Evolutionary conservation across 352 stramenopile genomes (phyloP), one percentile per base, ranked within the genome.

Genomic region (Phytophthora capsici): DNA sequence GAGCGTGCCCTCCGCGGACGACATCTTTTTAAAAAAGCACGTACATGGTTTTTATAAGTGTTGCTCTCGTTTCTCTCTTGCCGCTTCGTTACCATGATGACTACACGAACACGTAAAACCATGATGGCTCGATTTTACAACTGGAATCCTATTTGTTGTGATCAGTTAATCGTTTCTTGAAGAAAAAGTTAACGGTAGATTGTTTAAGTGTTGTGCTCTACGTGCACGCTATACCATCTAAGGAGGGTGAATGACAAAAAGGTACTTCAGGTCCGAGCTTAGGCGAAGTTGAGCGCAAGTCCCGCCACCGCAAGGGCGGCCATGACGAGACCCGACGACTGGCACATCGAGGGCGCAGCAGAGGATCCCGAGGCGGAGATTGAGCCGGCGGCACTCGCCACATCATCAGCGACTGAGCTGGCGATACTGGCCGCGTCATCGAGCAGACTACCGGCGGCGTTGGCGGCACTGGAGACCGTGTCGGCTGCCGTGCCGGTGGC

Each of bases 231-330:
- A 54, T 49, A 56, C 20, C 43, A 17, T 54, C 32, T 30, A 50
- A 37, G 26, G 13, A 34, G 9, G n/a, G n/a, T n/a, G n/a, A 34
- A 34, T 34, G 28, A 14, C 28, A 34, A 34, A 61, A 25, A 67
- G 47, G 45, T 63, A 60, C 45, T 59, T 59, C 28, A 37, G n/a
- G 25, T 54, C 8, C 34, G 12, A 51, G 16, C 40, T 66, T 72
- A 75, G 19, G 47, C 52, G 30, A 75, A 75, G 57, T 69, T 72
- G n/a, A 75, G 56, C 19, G 56, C 52, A 23, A 75, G 50, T 53
- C 67, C 63, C n/a, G 57, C 56, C 19, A 72, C 45, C 16, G 62
- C 51, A 25, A 72, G 49, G 17, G 51, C 34, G 9, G 46, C 37
- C 56, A 72, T 65, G 25, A 70, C 47, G 30, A 71, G 36, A 16